Base-by-base conservation (phyloP, 352 stramenopile genomes). In the Phytopythium oedochilum region DNA sequence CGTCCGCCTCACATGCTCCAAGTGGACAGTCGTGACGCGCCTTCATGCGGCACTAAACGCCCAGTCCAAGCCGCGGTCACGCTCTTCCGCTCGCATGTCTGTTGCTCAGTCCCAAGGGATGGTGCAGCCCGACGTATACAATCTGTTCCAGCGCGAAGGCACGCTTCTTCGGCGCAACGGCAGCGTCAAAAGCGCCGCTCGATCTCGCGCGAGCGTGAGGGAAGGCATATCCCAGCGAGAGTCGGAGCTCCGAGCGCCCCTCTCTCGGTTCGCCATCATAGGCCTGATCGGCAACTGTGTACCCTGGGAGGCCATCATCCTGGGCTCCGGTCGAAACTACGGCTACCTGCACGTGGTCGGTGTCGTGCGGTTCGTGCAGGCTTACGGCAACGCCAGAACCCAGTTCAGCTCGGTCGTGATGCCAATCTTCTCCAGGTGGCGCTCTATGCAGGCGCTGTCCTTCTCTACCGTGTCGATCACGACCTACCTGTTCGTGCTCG, bases 311-410 rank as follows among this genome's bases (percentile, higher is more conserved):
- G 2, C 74, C 5, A 36, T 68, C 18, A 36, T 69, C 0, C 38
- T 42, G 6, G 50, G 62, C 15, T 32, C 36, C 15, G 59, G 54
- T 7, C 45, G 64, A 17, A 65, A 77, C 32, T 64, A 74, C 59
- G 84, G 80, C 34, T 53, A 61, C 38, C 57, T 89, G 25, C 76
- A 89, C 46, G 12, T 81, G 9, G 63, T 82, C 11, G 68, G 73
- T 1, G 8, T 73, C 17, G 12, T 64, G 10, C 66, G 68, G 1
- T 62, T 71, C 15, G 32, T 65, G 2, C 63, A 70, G 35, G 68
- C 66, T 2, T 28, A 59, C 9, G 32, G 44, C 2, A 61, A 38
- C 22, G 28, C 65, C 2, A 51, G 52, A 3, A 55, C 57, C 10
- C 46, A 62, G 18, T 73, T 81, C 20, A 43, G 36, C 15, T 40